Evolutionary conservation across 75 land plant species (phyloP).

Genomic region (Chamaecyparis obtusa): DNA sequence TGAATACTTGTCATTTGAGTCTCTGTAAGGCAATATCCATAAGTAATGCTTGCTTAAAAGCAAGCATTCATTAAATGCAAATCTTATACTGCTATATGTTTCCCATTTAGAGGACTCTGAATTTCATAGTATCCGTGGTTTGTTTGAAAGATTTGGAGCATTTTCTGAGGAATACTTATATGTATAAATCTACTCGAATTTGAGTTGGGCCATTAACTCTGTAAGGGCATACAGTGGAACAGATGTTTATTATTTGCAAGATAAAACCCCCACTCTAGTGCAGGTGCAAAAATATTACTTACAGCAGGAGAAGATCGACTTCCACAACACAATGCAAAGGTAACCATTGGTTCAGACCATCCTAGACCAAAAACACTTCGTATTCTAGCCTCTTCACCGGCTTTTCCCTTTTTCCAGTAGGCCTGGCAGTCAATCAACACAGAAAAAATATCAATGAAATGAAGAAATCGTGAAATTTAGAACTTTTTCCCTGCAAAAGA

Average conservation of each 20-base stretch:
- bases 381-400: conserved; percentile 31
- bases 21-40: background rate
- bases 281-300: conserved; percentile 30
- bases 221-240: background rate
- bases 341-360: conserved; percentile 90
- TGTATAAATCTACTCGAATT: background rate
- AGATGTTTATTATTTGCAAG: background rate
- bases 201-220: background rate
- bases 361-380: conserved; percentile 62
- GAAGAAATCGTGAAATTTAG: background rate
- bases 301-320: conserved; percentile 97
- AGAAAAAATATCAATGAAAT: background rate
- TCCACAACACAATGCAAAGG: conserved; percentile 95
- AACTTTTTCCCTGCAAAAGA: background rate
- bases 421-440: conserved; percentile 24
- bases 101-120: background rate
- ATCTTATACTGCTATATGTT: background rate
- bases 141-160: background rate
- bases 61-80: background rate
- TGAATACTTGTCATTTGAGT: background rate
- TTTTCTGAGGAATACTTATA: background rate
- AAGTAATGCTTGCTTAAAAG: background rate
- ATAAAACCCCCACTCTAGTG: background rate
- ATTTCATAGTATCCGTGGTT: background rate
- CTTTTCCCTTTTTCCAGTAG: conserved; percentile 37